A percentile compares a stretch with the other conserved stretches of the same genome.
Evolutionary conservation across 306 rosid genomes (phyloP).

Genomic region (Begonia loranthoides): DNA sequence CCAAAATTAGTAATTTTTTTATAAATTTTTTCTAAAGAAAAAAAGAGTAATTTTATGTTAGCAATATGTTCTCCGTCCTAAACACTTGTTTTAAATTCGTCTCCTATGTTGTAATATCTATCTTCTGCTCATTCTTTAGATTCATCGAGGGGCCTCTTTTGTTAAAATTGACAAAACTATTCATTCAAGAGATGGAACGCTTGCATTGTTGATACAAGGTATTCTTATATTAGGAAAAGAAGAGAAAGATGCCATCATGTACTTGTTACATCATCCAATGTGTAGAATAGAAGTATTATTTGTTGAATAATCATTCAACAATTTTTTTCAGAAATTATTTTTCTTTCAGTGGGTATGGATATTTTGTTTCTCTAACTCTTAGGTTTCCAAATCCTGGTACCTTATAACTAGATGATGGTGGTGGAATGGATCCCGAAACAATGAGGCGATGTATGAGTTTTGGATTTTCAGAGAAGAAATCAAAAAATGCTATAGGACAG

Average conservation of each 20-base stretch:
- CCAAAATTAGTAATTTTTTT: too few relatives aligned
- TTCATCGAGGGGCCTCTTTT: slow-evolving; percentile 89
- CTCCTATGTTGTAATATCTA: too few relatives aligned
- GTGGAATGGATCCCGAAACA: slow-evolving; percentile 81
- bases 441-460: slow-evolving; percentile 91
- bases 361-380: background rate
- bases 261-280: too few relatives aligned
- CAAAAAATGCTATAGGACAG: slow-evolving; percentile 63
- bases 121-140: slow-evolving; percentile 19
- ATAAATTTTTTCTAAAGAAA: too few relatives aligned
- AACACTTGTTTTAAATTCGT: too few relatives aligned
- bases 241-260: too few relatives aligned
- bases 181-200: slow-evolving; percentile 75
- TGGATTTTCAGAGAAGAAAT: slow-evolving; percentile 80
- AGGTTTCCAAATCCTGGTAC: slow-evolving; percentile 11
- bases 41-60: too few relatives aligned
- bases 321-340: background rate
- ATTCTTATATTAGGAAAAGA: background rate
- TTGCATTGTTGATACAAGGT: slow-evolving; percentile 90
- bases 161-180: slow-evolving; percentile 65
- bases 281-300: slow-evolving; percentile 3
- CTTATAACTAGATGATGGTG: slow-evolving; percentile 62
- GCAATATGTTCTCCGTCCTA: too few relatives aligned
- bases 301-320: slow-evolving; percentile 6
- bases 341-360: background rate